Conservation (phyloP, 2,329 filamentous ascomycete genomes). For the Exserohilum rostratum region DNA sequence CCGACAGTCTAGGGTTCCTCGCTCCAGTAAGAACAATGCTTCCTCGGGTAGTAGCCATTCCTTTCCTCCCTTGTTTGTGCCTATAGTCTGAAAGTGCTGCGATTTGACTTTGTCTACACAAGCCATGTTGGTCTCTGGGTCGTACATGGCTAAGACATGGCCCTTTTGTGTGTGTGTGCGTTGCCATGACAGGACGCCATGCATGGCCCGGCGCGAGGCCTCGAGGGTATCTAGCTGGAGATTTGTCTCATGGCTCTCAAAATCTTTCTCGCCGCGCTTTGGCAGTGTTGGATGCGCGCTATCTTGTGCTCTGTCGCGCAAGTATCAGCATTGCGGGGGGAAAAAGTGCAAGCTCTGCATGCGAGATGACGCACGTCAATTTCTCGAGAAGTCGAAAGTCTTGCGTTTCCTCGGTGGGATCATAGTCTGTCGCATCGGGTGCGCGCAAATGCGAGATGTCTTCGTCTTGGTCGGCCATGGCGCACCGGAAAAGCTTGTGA, state of each 20-base stretch:
- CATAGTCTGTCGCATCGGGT: constrained; percentile 40
- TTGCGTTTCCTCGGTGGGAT: constrained; percentile 78
- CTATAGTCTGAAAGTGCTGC: constrained; percentile 76
- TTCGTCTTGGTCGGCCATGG: constrained; percentile 47
- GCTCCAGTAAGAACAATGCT: constrained; percentile 84
- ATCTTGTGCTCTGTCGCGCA: constrained; percentile 26
- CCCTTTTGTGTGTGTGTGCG: constrained; percentile 73
- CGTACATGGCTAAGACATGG: constrained; percentile 74
- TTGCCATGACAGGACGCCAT: constrained; percentile 80
- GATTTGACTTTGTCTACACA: constrained; percentile 76
- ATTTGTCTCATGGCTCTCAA: constrained; percentile 87
- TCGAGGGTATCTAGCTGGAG: constrained; percentile 80
- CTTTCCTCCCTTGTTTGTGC: constrained; percentile 59
- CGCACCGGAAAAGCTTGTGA: constrained; percentile 3
- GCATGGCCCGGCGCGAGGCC: constrained; percentile 84
- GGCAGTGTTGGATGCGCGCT: constrained; percentile 65
- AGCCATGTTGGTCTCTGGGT: constrained; percentile 64
- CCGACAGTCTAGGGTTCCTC: constrained; percentile 84
- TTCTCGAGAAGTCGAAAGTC: constrained; percentile 79
- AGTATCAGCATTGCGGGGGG: constrained; percentile 7
- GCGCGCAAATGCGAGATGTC: constrained; percentile 36
- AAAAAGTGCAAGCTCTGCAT: not conserved
- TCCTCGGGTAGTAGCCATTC: constrained; percentile 92
- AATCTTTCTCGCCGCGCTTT: constrained; percentile 95
- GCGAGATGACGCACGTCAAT: constrained; percentile 55